Conservation (phyloP, 2,329 filamentous ascomycete species). For the Trichoderma guizhouense region DNA sequence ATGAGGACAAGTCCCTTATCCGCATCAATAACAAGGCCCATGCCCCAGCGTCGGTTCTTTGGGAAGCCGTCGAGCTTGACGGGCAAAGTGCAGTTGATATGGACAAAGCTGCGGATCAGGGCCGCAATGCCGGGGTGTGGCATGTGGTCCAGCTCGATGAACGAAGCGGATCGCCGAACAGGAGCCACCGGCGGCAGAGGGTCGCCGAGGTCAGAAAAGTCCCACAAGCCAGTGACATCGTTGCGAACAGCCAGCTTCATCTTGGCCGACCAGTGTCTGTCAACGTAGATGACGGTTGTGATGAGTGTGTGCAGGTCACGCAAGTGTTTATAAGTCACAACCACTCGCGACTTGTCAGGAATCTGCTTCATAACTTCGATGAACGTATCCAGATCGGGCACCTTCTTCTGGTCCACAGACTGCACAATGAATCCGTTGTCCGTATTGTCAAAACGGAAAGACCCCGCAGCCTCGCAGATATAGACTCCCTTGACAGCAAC, state of each 20-base stretch:
- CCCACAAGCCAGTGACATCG: slow-evolving; percentile 87
- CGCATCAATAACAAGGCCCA: slow-evolving; percentile 95
- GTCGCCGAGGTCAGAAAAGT: slow-evolving; percentile 82
- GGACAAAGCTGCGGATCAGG: slow-evolving; percentile 90
- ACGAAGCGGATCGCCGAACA: slow-evolving; percentile 75
- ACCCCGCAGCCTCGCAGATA: slow-evolving; percentile 90
- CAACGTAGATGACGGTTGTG: slow-evolving; percentile 87
- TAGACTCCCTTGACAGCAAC: slow-evolving; percentile 91
- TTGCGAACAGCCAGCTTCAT: slow-evolving; percentile 93
- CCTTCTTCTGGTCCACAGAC: slow-evolving; percentile 86
- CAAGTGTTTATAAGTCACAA: slow-evolving; percentile 94
- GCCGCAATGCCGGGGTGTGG: slow-evolving; percentile 88
- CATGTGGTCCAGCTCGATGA: slow-evolving; percentile 87
- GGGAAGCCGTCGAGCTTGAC: slow-evolving; percentile 98
- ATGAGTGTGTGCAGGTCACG: slow-evolving; percentile 91
- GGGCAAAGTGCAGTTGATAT: slow-evolving; percentile 88
- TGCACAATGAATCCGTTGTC: slow-evolving; percentile 93
- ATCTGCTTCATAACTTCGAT: slow-evolving; percentile 87
- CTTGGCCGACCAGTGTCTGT: slow-evolving; percentile 92
- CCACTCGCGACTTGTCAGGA: slow-evolving; percentile 77
- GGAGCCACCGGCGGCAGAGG: slow-evolving; percentile 71
- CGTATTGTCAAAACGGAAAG: slow-evolving; percentile 88
- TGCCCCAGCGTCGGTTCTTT: slow-evolving; percentile 88
- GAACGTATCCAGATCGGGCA: slow-evolving; percentile 82
- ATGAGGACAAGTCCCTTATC: slow-evolving; percentile 93